These are phyloP conservation scores for Boletellus sp. DNA, from an alignment of 768 basidiomycete genomes.

Conservation along the genomic window DNA sequence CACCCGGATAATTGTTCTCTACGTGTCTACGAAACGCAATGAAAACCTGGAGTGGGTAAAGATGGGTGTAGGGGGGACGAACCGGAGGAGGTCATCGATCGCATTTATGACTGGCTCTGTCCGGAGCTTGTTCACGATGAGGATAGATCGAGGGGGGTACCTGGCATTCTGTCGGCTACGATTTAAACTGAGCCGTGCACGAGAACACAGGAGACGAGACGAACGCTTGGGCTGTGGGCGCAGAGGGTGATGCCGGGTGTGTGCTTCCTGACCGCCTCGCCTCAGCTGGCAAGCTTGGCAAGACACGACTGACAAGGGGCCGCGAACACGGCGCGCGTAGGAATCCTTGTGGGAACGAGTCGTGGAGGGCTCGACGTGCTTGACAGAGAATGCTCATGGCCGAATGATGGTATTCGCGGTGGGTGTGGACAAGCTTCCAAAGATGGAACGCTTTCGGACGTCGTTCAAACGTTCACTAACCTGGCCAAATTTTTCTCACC, in stretches of 20 bases:
- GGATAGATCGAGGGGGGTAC: slow-evolving; percentile 56
- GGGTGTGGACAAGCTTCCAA: slow-evolving; percentile 12
- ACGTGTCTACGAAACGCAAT: slow-evolving; percentile 45
- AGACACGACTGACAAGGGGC: not conserved
- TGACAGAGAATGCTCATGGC: slow-evolving; percentile 21
- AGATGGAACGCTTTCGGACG: slow-evolving; percentile 4
- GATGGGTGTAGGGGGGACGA: slow-evolving; percentile 20
- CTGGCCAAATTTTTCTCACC: too few relatives aligned
- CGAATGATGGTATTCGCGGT: not conserved
- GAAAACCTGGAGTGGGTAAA: not conserved
- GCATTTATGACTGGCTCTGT: slow-evolving; percentile 75
- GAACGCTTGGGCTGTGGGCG: slow-evolving; percentile 16
- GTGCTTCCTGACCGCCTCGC: slow-evolving; percentile 8
- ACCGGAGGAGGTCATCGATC: slow-evolving; percentile 72
- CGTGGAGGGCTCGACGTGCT: slow-evolving; percentile 22
- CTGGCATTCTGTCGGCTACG: slow-evolving; percentile 22
- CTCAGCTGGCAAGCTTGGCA: not conserved
- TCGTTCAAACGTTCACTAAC: not conserved
- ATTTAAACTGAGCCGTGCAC: slow-evolving; percentile 24
- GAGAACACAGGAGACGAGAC: slow-evolving; percentile 9
- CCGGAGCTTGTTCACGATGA: slow-evolving; percentile 78
- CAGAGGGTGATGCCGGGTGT: slow-evolving; percentile 11
- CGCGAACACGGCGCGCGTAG: slow-evolving; percentile 3
- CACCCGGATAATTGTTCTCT: slow-evolving; percentile 52
- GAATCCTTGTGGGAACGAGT: slow-evolving; percentile 16